Conservation (phyloP, 78 protist species). For the Pigoraptor vietnamica region DNA sequence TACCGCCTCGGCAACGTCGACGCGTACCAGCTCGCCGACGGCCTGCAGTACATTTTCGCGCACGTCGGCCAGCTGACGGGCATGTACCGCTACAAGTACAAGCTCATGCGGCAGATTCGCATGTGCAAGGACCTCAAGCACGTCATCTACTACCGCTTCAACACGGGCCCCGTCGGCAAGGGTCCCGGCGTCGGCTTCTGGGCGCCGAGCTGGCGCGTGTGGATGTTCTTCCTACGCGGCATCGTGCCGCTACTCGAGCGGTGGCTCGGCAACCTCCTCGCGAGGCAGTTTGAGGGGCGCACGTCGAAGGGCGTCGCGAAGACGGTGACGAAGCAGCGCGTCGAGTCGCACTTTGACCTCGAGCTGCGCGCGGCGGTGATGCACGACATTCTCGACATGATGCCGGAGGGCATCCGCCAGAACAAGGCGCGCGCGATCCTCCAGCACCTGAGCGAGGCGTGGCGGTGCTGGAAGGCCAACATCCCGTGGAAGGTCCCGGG, state of each 20-base stretch:
- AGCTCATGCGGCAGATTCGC: conserved; percentile 97
- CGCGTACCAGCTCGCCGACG: conserved; percentile 93
- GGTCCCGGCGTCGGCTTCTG: conserved; percentile 99
- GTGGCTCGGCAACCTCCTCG: conserved; percentile 98
- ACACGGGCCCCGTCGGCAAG: conserved; percentile 97
- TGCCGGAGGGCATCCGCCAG: conserved; percentile 97
- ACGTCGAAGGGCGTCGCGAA: conserved; percentile 85
- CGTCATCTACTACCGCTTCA: conserved; percentile 96
- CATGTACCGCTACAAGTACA: conserved; percentile 99
- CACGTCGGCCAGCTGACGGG: conserved; percentile 99
- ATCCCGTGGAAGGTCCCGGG: conserved; percentile 99
- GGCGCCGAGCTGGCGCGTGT: conserved; percentile 99
- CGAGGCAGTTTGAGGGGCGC: conserved; percentile 99
- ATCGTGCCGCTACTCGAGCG: conserved; percentile 98
- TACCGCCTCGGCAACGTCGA: conserved; percentile 90
- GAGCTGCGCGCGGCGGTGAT: conserved; percentile 97
- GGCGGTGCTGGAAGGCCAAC: conserved; percentile 99
- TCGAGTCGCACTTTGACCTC: conserved; percentile 96
- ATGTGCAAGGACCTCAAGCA: conserved; percentile 96
- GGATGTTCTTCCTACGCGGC: conserved; percentile 99
- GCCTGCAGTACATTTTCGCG: conserved; percentile 94
- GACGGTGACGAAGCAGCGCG: conserved; percentile 98
- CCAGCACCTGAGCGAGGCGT: conserved; percentile 96
- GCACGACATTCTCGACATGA: conserved; percentile 98
- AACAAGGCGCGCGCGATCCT: conserved; percentile 90